A percentile compares a stretch with the other conserved stretches of the same genome.
Evolutionary conservation across 148 eudicot genomes (phyloP).

Genomic region (Silene latifolia): DNA sequence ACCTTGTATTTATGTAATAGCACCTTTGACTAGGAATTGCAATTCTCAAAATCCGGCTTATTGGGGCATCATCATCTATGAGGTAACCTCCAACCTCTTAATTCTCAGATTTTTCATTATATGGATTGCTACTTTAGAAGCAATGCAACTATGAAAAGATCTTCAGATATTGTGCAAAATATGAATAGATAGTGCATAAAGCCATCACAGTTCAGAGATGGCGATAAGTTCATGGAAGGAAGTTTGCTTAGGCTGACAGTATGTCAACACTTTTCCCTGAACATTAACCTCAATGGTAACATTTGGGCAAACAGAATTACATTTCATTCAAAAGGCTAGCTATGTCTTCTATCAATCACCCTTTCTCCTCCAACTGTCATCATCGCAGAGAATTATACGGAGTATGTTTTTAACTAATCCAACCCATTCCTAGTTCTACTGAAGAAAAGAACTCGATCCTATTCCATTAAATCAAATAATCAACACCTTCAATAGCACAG

Average conservation of each 20-base stretch:
- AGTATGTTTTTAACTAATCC: no score
- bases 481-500: no score
- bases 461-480: no score
- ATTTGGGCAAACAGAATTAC: background rate
- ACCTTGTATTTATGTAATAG: background rate
- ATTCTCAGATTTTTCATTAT: background rate
- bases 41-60: no score
- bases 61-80: background rate
- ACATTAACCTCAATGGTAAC: background rate
- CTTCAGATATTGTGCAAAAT: background rate
- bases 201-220: background rate
- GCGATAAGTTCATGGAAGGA: background rate
- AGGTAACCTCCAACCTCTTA: background rate
- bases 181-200: background rate
- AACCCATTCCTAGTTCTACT: no score
- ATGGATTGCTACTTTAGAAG: no score
- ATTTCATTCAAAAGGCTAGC: background rate
- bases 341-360: background rate
- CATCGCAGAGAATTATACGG: no score
- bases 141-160: background rate
- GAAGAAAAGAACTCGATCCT: no score
- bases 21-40: background rate
- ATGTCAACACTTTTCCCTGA: background rate
- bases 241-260: background rate
- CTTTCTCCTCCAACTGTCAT: background rate